Percentiles rank a stretch among this genome's conserved stretches.
Conservation (phyloP, 805 yeast genomes). For the Tetrapisispora fleetii region DNA sequence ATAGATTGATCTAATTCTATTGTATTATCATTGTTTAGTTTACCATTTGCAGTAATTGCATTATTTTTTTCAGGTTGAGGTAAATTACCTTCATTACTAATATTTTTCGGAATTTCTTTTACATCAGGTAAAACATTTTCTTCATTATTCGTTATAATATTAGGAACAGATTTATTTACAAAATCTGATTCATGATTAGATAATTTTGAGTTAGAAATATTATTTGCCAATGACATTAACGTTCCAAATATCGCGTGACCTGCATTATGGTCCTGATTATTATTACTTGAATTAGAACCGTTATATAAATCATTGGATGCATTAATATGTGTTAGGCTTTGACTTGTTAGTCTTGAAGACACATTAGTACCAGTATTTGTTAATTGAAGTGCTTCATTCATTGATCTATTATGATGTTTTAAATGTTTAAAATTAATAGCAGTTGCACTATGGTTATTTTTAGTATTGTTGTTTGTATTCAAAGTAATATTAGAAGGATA, state of each 20-base stretch:
- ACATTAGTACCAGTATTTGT: not conserved
- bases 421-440: constrained; percentile 1
- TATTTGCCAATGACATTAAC: constrained; percentile 39
- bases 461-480: not conserved
- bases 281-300: not conserved
- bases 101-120: not conserved
- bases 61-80: not conserved
- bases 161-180: not conserved
- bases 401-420: not conserved
- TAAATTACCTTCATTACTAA: not conserved
- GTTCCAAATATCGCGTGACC: constrained; percentile 35
- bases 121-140: constrained; percentile 2
- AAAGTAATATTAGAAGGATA: not conserved
- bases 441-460: not conserved
- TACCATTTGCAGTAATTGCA: not conserved
- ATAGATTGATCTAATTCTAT: not conserved
- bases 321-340: not conserved
- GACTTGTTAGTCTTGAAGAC: not conserved
- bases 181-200: not conserved
- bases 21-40: not conserved
- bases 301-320: not conserved
- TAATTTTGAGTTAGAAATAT: constrained; percentile 14
- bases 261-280: not conserved
- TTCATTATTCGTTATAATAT: not conserved
- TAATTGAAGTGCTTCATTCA: not conserved